Base-by-base conservation (phyloP, 768 basidiomycete species). In the Podaxis mareebaensis region DNA sequence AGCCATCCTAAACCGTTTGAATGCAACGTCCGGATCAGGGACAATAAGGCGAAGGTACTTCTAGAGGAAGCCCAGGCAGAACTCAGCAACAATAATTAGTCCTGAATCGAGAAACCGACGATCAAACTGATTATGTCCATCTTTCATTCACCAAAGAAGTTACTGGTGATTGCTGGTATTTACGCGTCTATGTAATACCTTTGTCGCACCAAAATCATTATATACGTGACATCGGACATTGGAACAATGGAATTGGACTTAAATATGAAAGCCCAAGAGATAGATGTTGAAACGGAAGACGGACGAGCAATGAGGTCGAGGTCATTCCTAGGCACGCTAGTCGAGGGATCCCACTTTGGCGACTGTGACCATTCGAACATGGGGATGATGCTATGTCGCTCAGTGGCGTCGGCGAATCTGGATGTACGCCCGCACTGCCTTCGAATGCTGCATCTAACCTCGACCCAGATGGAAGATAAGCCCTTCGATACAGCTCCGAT, bases 331-430 rank as follows among this genome's bases (percentile, higher is more conserved):
- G 33, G 8, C 7, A 33, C 10, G 10, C 8, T 10, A 33, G 33
- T 33, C 33, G 33, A 33, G 33, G 33, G 33, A 33, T 10, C 3
- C 33, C 33, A 10, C 33, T 33, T 33, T 10, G 30, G 30, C 2
- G 30, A 33, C 30, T 33, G 30, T 33, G 42, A n/a, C n/a, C 2
- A 4, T 44, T 3, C 2, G 15, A 15, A 44, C n/a, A 2, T 44
- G 30, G 30, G 30, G 8, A 33, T 33, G 30, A 33, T 33, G 33
- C 33, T 33, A 33, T 10, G 10, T 0, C 75, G 2, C 74, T 76
- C 58, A 73, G 75, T 10, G 74, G 72, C 1, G 76, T 84, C 2
- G 88, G 89, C 28, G 83, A 84, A 68, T 89, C 87, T 1, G 89
- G 89, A 59, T 81, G 89, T 89, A 70, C 65, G 86, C 75, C 7